Evolutionary conservation across 2,329 filamentous ascomycete genomes (phyloP), one percentile per base, ranked within the genome.

Genomic region (Colletotrichum neosansevieriae): DNA sequence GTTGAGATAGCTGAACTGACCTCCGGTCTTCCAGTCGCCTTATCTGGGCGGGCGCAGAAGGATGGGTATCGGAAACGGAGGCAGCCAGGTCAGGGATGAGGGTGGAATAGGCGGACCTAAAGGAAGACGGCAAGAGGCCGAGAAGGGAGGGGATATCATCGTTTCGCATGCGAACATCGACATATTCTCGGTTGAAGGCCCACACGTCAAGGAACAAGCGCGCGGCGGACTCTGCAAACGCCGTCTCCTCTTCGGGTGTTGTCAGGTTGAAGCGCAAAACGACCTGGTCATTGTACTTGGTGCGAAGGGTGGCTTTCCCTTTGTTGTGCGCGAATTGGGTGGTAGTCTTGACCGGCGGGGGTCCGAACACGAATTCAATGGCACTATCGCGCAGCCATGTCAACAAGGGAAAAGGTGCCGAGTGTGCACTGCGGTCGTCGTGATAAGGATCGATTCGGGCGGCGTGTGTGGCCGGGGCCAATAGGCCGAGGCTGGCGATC

Each of bases 141-240:
- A 97, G 86, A 34, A 98, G 84, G 15, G 92, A 89, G n/a, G 89
- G 86, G 11, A 97, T 88, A 72, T 93, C 89, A 73, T 93, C 89
- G 76, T 92, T 89, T 60, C 91, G 87, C 57, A 98, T 79, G 47
- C 93, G 87, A 60, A 98, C 90, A 77, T 99, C 96, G 29, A 96
- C 92, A 84, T 92, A 96, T 68, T 93, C 87, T 17, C 89, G 84
- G 6, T 91, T 92, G 73, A 92, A 94, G 21, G 93, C 91, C 96
- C 96, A 99, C 2, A 98, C 88, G 76, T 99, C 96, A 47, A 98
- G 84, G 73, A 96, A 91, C 24, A 98, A 86, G 17, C 89, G 88
- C 69, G 92, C 86, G 1, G 90, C 86, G 3, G 93, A 94, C 64
- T 92, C 87, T n/a, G 90, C 86, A 63, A 97, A 82, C 1, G 91